Evolutionary conservation across 345 rosid species (phyloP).

Genomic region (Combretum micranthum): DNA sequence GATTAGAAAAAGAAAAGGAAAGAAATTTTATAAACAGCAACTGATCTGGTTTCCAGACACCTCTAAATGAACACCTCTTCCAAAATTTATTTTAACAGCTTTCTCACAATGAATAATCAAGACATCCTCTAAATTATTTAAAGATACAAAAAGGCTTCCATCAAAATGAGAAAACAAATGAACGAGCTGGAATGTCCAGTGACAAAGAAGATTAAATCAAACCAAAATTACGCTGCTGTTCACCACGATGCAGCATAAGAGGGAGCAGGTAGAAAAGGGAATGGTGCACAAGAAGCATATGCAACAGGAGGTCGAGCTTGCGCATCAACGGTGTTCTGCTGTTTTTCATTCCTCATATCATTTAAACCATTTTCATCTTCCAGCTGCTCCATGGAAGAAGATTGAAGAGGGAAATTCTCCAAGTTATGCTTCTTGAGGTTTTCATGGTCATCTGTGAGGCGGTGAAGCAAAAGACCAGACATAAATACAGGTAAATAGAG

Average conservation of each 20-base stretch:
- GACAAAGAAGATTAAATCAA: too few species aligned
- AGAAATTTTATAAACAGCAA: too few species aligned
- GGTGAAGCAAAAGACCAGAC: constrained; percentile 74
- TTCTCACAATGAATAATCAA: too few species aligned
- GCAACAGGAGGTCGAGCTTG: constrained; percentile 62
- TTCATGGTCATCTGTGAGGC: constrained; percentile 32
- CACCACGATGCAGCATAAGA: constrained; percentile 27
- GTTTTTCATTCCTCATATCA: constrained; percentile 1
- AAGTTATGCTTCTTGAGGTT: constrained; percentile 16
- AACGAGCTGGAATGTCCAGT: too few species aligned
- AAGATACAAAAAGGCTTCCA: too few species aligned
- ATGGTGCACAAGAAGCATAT: constrained; percentile 82
- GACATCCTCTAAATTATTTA: too few species aligned
- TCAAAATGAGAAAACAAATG: too few species aligned
- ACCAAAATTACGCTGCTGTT: not conserved
- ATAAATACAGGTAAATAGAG: constrained; percentile 85
- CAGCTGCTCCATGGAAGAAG: constrained; percentile 11
- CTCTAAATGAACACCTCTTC: too few species aligned
- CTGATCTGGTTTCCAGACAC: too few species aligned
- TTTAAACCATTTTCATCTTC: constrained; percentile 8
- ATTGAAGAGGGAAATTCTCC: constrained; percentile 10
- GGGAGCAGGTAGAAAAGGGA: constrained; percentile 89
- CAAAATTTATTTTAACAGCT: too few species aligned
- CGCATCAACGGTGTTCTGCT: constrained; percentile 16
- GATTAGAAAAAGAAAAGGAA: too few species aligned